Conservation (phyloP, 1,284 basidiomycete genomes). For the Ceratobasidium sp. region DNA sequence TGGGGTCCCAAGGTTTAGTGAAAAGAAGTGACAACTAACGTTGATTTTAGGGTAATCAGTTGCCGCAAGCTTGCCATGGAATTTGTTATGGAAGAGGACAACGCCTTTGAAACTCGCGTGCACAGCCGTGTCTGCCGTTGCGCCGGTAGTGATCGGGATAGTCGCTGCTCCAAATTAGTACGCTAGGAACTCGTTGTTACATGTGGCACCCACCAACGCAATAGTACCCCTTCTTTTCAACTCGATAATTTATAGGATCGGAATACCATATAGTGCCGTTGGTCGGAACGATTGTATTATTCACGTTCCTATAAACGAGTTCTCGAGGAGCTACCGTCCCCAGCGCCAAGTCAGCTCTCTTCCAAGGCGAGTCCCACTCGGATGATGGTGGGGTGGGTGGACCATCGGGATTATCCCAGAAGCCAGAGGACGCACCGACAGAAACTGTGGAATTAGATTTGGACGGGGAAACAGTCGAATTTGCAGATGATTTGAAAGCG, state of each 20-base stretch:
- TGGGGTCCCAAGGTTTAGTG: neutral
- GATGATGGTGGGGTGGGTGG: slow-evolving; percentile 57
- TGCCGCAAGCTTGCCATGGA: slow-evolving; percentile 88
- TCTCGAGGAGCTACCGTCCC: neutral
- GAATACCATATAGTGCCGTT: slow-evolving; percentile 59
- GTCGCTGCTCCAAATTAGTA: slow-evolving; percentile 61
- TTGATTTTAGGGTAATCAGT: slow-evolving; percentile 98
- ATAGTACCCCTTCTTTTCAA: slow-evolving; percentile 92
- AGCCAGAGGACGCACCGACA: slow-evolving; percentile 47
- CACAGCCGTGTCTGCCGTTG: slow-evolving; percentile 48
- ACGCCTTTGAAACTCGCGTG: slow-evolving; percentile 85
- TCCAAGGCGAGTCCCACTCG: slow-evolving; percentile 38
- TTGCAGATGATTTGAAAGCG: slow-evolving; percentile 53
- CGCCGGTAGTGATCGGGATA: slow-evolving; percentile 72
- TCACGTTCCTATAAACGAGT: slow-evolving; percentile 21
- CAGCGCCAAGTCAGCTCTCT: slow-evolving; percentile 21
- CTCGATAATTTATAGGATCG: slow-evolving; percentile 75
- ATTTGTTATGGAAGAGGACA: slow-evolving; percentile 88
- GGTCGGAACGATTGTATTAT: slow-evolving; percentile 41
- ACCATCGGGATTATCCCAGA: slow-evolving; percentile 68
- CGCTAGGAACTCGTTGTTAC: neutral
- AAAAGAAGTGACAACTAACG: slow-evolving; percentile 58
- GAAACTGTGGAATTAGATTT: slow-evolving; percentile 37
- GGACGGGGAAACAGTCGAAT: slow-evolving; percentile 38
- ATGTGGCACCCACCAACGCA: slow-evolving; percentile 75